These are phyloP conservation scores for Penicillium thymicola DNA, from an alignment of 2,329 filamentous ascomycete species.

Conservation along the genomic window DNA sequence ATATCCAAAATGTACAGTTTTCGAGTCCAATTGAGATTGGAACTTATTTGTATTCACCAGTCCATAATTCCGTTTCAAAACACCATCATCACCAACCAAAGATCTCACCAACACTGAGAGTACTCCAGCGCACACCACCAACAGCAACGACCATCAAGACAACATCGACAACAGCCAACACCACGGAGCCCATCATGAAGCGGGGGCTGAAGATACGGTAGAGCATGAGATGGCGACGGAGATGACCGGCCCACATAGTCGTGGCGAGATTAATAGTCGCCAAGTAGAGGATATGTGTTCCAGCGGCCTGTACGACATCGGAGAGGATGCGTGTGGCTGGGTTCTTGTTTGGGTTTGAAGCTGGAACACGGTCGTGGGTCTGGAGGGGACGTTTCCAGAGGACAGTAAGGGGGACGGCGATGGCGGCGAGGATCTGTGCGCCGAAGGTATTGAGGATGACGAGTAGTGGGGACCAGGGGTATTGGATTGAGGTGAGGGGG, in stretches of 20 bases:
- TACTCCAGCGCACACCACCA: constrained; percentile 70
- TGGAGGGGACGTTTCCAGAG: constrained; percentile 87
- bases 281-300: constrained; percentile 76
- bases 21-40: not conserved
- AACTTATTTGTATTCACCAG: not conserved
- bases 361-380: constrained; percentile 51
- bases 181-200: constrained; percentile 76
- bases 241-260: constrained; percentile 82
- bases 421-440: constrained; percentile 77
- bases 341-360: constrained; percentile 22
- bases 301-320: constrained; percentile 66
- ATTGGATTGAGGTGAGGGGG: constrained; percentile 73
- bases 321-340: constrained; percentile 55
- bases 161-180: constrained; percentile 73
- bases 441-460: constrained; percentile 85
- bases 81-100: constrained; percentile 67
- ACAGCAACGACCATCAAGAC: constrained; percentile 69
- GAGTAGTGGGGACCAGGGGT: constrained; percentile 84
- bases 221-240: constrained; percentile 91
- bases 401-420: constrained; percentile 74
- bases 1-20: not conserved
- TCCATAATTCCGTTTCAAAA: not conserved
- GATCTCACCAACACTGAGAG: constrained; percentile 74
- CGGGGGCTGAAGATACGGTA: constrained; percentile 90
- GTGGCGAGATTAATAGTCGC: constrained; percentile 80